Evolutionary conservation across 331 rosid genomes (phyloP).

Genomic region (Rosa hybrid): DNA sequence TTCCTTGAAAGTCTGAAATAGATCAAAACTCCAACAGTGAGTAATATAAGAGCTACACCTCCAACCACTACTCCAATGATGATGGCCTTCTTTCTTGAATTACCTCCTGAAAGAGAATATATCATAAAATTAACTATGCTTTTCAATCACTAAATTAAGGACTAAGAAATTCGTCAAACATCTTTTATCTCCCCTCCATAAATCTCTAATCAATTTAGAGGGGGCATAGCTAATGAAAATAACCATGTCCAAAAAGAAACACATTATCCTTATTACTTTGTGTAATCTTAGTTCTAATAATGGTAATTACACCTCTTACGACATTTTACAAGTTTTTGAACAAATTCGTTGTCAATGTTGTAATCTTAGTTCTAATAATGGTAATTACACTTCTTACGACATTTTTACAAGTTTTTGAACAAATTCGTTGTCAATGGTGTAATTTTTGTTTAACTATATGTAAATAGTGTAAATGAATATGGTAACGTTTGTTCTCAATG

Average conservation of each 20-base stretch:
- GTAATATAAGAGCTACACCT: conserved; percentile 49
- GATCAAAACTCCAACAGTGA: conserved; percentile 39
- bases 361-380: too few relatives aligned
- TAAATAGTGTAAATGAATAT: too few relatives aligned
- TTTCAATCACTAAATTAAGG: not conserved
- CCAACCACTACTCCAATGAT: conserved; percentile 73
- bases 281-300: too few relatives aligned
- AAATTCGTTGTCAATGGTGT: too few relatives aligned
- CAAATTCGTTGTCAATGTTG: too few relatives aligned
- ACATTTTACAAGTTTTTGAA: too few relatives aligned
- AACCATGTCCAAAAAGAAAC: not conserved
- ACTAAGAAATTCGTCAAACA: not conserved
- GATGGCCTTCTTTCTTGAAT: conserved; percentile 50
- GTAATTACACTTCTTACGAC: too few relatives aligned
- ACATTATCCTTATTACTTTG: not conserved
- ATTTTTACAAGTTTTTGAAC: too few relatives aligned
- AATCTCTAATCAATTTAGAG: not conserved
- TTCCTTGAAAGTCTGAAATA: conserved; percentile 37
- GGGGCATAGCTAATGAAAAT: not conserved
- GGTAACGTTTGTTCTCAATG: too few relatives aligned
- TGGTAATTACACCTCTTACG: too few relatives aligned
- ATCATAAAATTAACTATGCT: not conserved
- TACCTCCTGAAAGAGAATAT: conserved; percentile 34
- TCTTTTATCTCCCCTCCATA: not conserved
- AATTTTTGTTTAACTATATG: too few relatives aligned